Evolutionary conservation across 306 rosid genomes (phyloP).

Genomic region (Gastrolobium bilobum): DNA sequence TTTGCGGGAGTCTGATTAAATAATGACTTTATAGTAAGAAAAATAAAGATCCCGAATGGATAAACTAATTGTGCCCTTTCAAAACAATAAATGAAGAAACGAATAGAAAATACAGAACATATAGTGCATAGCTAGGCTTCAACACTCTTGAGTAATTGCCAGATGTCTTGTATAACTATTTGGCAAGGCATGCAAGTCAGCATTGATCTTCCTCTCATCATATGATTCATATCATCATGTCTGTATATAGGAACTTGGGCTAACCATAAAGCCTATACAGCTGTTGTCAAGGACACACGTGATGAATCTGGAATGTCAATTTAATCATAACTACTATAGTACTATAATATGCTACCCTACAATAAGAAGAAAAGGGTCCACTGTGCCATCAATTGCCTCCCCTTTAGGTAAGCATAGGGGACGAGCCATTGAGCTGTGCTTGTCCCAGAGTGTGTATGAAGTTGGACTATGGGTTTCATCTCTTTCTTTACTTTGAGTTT

Average conservation of each 20-base stretch:
- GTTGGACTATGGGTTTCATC: constrained; percentile 12
- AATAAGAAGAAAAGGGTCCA: constrained; percentile 40
- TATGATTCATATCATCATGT: not conserved
- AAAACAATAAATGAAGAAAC: constrained; percentile 3
- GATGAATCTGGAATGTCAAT: not conserved
- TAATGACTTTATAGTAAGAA: not conserved
- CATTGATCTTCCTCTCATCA: constrained; percentile 4
- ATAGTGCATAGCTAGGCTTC: constrained; percentile 9
- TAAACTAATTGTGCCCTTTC: constrained; percentile 1
- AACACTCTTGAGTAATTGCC: not conserved
- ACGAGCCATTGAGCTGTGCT: constrained; percentile 18
- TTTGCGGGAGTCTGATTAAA: too few species aligned
- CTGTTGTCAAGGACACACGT: constrained; percentile 31
- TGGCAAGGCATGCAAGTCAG: constrained; percentile 37
- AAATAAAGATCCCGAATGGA: constrained; percentile 19
- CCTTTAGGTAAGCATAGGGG: constrained; percentile 19
- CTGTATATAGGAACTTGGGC: not conserved
- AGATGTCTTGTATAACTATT: not conserved
- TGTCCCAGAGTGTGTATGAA: not conserved
- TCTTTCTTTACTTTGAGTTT: constrained; percentile 25
- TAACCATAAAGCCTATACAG: constrained; percentile 29
- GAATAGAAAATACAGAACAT: not conserved
- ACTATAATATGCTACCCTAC: not conserved
- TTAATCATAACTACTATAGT: not conserved
- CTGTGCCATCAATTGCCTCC: constrained; percentile 13